Percentiles rank a stretch among this genome's conserved stretches.
Evolutionary conservation across 371 early-diverging fungal genomes (phyloP).

Genomic region (Funneliformis caledonium): DNA sequence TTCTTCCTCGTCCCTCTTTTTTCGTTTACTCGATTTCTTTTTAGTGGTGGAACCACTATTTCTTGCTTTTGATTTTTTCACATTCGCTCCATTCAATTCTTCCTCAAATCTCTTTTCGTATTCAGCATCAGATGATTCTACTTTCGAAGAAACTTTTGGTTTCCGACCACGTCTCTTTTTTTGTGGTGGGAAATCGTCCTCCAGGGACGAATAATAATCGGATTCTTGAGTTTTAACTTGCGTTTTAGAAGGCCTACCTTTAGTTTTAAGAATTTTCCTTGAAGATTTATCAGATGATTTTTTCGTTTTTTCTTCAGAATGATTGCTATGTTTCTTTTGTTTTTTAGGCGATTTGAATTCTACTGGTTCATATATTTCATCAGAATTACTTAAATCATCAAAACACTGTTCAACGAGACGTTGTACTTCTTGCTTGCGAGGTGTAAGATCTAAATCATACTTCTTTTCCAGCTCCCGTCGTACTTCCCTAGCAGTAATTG

Average conservation of each 20-base stretch:
- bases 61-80: conserved; percentile 21
- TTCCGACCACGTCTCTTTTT: conserved; percentile 37
- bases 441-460: conserved; percentile 44
- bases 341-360: neutral
- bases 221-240: neutral
- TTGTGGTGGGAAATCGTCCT: conserved; percentile 9
- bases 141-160: conserved; percentile 17
- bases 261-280: conserved; percentile 6
- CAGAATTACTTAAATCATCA: conserved; percentile 37
- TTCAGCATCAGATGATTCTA: conserved; percentile 8
- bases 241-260: conserved; percentile 22
- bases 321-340: conserved; percentile 23
- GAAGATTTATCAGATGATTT: conserved; percentile 22
- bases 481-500: conserved; percentile 60
- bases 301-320: conserved; percentile 10
- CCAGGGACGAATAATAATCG: conserved; percentile 22
- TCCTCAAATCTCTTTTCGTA: conserved; percentile 21
- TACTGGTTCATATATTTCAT: conserved; percentile 7
- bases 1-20: conserved; percentile 23
- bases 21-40: neutral
- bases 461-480: conserved; percentile 52
- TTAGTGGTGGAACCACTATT: neutral
- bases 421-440: conserved; percentile 53
- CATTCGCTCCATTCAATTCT: neutral
- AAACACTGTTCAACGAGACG: conserved; percentile 46